Base-by-base conservation (phyloP, 441 rosid genomes). In the Pelargonium fulgidum region DNA sequence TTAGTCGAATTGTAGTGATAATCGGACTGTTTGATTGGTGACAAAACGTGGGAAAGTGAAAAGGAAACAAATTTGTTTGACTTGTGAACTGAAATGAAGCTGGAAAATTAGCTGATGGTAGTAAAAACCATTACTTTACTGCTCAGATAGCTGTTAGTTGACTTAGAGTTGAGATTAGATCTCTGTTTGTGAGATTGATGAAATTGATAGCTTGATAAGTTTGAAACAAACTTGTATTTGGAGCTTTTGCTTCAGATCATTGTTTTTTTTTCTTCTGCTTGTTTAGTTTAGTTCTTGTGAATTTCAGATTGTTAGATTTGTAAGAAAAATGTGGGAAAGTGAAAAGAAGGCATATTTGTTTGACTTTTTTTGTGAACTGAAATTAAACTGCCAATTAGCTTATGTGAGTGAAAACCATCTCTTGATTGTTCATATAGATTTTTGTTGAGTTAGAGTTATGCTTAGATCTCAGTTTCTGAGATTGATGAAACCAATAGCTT, bases 1-100 rank as follows among this genome's bases (percentile, higher is more conserved):
- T 3, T 29, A 0, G 36, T 29, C 36, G 5, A 29, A 29, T 29
- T 29, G 4, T 29, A 29, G 36, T 7, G 22, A 5, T 14, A 5
- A 13, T 54, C 61, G 36, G 36, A 29, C 61, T 16, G 61, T 54
- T 54, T 54, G 61, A 54, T 54, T 19, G 20, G 62, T 56, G 26
- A 56, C 12, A 56, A 56, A 17, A 16, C 11, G 20, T 5, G 62
- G 26, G 62, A 17, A 54, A 17, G 24, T 14, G 62, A 56, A 56
- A 56, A 56, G 26, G 14, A 56, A 7, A 56, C 62, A 56, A 17
- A 16, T 54, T 19, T 56, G 26, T 7, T 56, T 56, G 62, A 4
- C 8, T 36, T 7, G 41, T 36, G 41, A 36, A 6, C 41, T 36
- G 41, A 36, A 36, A 36, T 36, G 7, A 36, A 4, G 8, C 41